Conservation (phyloP, 495 filamentous ascomycete species). For the Neurospora pannonica region DNA sequence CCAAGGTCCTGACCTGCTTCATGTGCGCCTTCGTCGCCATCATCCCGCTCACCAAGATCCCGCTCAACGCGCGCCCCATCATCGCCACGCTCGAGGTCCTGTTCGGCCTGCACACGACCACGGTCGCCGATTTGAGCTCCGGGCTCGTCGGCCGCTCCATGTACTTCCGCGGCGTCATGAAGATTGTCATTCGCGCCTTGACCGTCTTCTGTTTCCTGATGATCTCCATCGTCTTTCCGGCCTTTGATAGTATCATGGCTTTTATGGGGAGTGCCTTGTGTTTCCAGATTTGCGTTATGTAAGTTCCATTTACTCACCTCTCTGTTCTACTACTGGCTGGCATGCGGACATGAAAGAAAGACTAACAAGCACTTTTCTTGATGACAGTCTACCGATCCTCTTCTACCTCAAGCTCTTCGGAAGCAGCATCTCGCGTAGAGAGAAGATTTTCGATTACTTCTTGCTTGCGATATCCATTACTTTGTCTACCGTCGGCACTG, state of each 20-base stretch:
- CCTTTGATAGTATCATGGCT: constrained; percentile 90
- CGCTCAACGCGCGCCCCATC: constrained; percentile 83
- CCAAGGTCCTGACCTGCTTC: constrained; percentile 58
- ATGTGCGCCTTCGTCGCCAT: constrained; percentile 82
- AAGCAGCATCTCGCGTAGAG: constrained; percentile 55
- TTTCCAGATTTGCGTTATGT: constrained; percentile 89
- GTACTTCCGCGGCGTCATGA: constrained; percentile 48
- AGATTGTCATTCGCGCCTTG: constrained; percentile 50
- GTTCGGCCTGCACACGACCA: constrained; percentile 55
- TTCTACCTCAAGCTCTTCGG: constrained; percentile 93
- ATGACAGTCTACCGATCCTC: constrained; percentile 53
- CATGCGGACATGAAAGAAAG: background rate
- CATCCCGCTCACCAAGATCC: constrained; percentile 90
- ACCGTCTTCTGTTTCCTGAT: constrained; percentile 30
- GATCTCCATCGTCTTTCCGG: constrained; percentile 71
- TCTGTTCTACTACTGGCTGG: too few species aligned
- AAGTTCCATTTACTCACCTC: constrained; percentile 15
- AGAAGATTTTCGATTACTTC: constrained; percentile 57
- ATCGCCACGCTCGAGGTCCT: constrained; percentile 75
- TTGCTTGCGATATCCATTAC: constrained; percentile 60
- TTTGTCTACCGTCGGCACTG: constrained; percentile 68
- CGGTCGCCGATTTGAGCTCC: constrained; percentile 34
- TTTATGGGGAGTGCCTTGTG: constrained; percentile 86
- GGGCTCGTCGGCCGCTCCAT: constrained; percentile 44
- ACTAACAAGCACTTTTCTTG: background rate